Evolutionary conservation across 1,139 yeast genomes (phyloP), one percentile per base, ranked within the genome.

Genomic region (Saccharomyces hybrid): DNA sequence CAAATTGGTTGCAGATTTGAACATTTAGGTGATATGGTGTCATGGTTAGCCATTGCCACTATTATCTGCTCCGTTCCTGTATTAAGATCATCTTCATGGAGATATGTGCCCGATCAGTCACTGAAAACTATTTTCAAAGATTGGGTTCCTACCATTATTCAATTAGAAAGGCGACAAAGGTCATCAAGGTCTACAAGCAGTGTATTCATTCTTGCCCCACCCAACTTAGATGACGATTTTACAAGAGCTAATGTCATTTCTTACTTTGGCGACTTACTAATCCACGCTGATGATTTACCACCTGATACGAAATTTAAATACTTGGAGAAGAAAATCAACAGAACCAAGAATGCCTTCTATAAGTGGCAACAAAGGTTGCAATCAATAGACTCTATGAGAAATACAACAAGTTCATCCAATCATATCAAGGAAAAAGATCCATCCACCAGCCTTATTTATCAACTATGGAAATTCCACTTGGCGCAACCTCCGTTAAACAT

Each of bases 121-220:
- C 73, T 88, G 53, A 83, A 81, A 58, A 73, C 82, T 5, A 81
- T 90, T 48, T 81, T 84, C 51, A 83, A 84, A 56, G 96, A 88
- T 63, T 93, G 98, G 98, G 89, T 95, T 0, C 96, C 96, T 0
- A 96, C 93, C 28, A 84, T 90, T 26, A 89, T 88, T 71, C 98
- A 91, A 66, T 75, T 91, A 49, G 96, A 89, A 61, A 77, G 95
- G 64, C 78, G 96, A 60, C 79, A 84, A 52, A 75, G 86, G 71
- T 75, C 81, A 27, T 76, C 82, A 31, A 76, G 77, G 50, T 74
- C 81, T 26, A 73, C 75, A 46, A 76, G 73, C 55, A 72, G 76
- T 53, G 71, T 68, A 5, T 68, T 67, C 50, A 68, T 68, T 31
- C 55, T 68, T 28, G 96, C 96, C 0, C 95, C 97, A 3, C 86